These are phyloP conservation scores for Nakaseomyces nivariensis DNA, from an alignment of 1,139 yeast genomes.

Conservation along the genomic window DNA sequence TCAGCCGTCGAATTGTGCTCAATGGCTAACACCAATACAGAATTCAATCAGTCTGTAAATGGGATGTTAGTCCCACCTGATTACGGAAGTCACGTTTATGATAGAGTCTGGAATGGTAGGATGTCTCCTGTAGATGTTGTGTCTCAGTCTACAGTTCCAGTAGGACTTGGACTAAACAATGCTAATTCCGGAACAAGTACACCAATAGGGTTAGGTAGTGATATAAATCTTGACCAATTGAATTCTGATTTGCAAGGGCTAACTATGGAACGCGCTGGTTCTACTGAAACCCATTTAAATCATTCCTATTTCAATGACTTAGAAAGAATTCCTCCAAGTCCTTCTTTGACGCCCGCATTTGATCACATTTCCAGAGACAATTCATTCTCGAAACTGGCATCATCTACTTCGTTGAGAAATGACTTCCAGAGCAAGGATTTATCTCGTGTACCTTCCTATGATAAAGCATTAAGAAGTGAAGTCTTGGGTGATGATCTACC, in stretches of 20 bases:
- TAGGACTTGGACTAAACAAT: background rate
- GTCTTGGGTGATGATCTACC: slow-evolving; percentile 42
- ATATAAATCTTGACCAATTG: background rate
- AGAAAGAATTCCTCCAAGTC: background rate
- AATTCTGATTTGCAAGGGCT: background rate
- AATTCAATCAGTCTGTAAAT: slow-evolving; percentile 14
- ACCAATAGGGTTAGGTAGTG: background rate
- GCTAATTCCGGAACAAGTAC: background rate
- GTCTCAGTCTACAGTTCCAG: background rate
- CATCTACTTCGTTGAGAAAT: slow-evolving; percentile 16
- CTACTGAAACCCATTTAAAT: background rate
- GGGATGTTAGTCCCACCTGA: slow-evolving; percentile 70
- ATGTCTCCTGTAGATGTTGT: slow-evolving; percentile 1
- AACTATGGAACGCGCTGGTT: slow-evolving; percentile 1
- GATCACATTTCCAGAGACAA: slow-evolving; percentile 52
- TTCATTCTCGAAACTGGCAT: slow-evolving; percentile 29
- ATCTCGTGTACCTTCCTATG: slow-evolving; percentile 73
- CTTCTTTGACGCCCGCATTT: slow-evolving; percentile 38
- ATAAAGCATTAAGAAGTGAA: slow-evolving; percentile 54
- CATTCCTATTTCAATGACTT: background rate
- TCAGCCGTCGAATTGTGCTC: slow-evolving; percentile 18
- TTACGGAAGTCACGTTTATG: slow-evolving; percentile 78
- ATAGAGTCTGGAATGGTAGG: slow-evolving; percentile 65
- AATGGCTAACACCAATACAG: slow-evolving; percentile 11
- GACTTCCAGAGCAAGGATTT: slow-evolving; percentile 40